A percentile compares a stretch with the other conserved stretches of the same genome.
These are phyloP conservation scores for Ogataea siamensis DNA, from an alignment of 805 yeast genomes.

Conservation along the genomic window DNA sequence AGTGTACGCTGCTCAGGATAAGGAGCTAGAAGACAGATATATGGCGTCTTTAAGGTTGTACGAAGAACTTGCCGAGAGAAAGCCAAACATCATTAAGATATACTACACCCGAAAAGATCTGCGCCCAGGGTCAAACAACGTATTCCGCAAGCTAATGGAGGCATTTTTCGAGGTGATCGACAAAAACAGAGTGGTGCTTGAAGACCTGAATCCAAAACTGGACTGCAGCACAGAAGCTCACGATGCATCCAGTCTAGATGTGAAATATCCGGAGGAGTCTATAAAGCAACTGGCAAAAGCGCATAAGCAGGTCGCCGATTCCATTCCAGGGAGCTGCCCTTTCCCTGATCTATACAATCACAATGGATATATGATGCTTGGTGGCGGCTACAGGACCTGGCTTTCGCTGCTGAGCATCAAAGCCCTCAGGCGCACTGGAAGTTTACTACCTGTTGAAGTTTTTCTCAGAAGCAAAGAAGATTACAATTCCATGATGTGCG, in stretches of 20 bases:
- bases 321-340: conserved; percentile 41
- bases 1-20: background rate
- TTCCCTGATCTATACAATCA: conserved; percentile 20
- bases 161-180: conserved; percentile 5
- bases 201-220: background rate
- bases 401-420: conserved; percentile 35
- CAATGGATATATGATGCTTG: conserved; percentile 34
- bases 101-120: conserved; percentile 9
- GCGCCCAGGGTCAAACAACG: background rate
- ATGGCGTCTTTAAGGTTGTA: conserved; percentile 4
- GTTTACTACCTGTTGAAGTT: conserved; percentile 39
- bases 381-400: conserved; percentile 39
- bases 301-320: conserved; percentile 33
- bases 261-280: conserved; percentile 27
- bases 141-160: conserved; percentile 9
- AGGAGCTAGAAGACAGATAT: conserved; percentile 2
- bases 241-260: conserved; percentile 6
- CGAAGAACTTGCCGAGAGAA: conserved; percentile 7
- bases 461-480: conserved; percentile 36
- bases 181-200: background rate
- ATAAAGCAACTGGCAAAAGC: conserved; percentile 43
- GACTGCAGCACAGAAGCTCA: background rate
- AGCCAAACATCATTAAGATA: conserved; percentile 12
- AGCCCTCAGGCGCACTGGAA: conserved; percentile 39
- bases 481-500: conserved; percentile 38